These are phyloP conservation scores for Hymenoscyphus infarciens DNA, from an alignment of 2,329 filamentous ascomycete species.

Conservation along the genomic window DNA sequence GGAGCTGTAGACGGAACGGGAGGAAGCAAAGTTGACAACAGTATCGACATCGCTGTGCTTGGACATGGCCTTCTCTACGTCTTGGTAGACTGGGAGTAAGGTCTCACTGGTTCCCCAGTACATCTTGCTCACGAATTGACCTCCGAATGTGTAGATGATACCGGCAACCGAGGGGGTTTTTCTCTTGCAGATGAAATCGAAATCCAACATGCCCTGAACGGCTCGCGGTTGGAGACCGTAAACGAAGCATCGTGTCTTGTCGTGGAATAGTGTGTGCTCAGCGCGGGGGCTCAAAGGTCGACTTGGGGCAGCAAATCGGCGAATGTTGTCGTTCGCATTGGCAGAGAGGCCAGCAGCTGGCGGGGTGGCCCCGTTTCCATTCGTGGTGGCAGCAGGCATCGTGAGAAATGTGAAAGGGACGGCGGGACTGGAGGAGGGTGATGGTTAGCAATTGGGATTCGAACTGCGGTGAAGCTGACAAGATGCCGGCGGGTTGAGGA, in stretches of 20 bases:
- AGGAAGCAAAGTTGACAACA: slow-evolving; percentile 99
- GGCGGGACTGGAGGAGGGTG: slow-evolving; percentile 11
- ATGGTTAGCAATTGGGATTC: slow-evolving; percentile 20
- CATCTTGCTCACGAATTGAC: slow-evolving; percentile 99
- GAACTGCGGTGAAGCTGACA: neutral
- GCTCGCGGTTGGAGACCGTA: slow-evolving; percentile 97
- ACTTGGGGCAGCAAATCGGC: slow-evolving; percentile 90
- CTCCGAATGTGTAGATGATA: slow-evolving; percentile 99
- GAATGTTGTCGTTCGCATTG: slow-evolving; percentile 98
- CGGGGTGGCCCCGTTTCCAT: slow-evolving; percentile 47
- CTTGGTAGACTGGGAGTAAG: slow-evolving; percentile 95
- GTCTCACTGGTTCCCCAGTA: slow-evolving; percentile 99
- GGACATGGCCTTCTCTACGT: slow-evolving; percentile 83
- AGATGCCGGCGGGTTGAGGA: neutral
- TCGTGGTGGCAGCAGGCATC: slow-evolving; percentile 40
- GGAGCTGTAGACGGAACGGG: slow-evolving; percentile 95
- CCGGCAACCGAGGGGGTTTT: slow-evolving; percentile 92
- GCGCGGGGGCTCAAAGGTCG: slow-evolving; percentile 85
- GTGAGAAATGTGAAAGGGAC: slow-evolving; percentile 20
- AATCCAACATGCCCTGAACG: slow-evolving; percentile 93
- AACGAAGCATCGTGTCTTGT: slow-evolving; percentile 99
- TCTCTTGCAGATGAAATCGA: slow-evolving; percentile 99
- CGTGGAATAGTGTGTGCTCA: slow-evolving; percentile 91
- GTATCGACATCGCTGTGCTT: slow-evolving; percentile 98
- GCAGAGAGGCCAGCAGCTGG: slow-evolving; percentile 50